Conservation (phyloP, 306 rosid species). For the Potentilla sterilis region DNA sequence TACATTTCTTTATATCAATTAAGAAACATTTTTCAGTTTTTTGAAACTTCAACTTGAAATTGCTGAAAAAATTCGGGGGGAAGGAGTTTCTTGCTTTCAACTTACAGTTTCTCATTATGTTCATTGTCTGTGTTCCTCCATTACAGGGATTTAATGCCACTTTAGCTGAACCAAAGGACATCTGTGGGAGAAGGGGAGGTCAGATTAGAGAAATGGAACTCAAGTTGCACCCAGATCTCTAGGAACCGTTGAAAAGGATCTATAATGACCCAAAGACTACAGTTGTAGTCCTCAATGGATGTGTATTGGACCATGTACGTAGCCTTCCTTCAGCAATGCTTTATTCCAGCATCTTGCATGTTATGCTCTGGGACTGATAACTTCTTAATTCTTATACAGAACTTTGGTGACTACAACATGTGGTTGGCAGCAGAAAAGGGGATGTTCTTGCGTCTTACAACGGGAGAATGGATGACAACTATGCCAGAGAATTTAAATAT, state of each 20-base stretch:
- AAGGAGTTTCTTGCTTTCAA: not conserved
- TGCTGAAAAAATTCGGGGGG: not conserved
- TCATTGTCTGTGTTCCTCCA: slow-evolving; percentile 5
- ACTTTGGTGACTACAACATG: slow-evolving; percentile 75
- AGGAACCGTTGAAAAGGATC: slow-evolving; percentile 64
- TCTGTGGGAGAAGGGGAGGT: slow-evolving; percentile 70
- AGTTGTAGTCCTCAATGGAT: slow-evolving; percentile 82
- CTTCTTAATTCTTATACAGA: slow-evolving; percentile 56
- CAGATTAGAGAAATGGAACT: slow-evolving; percentile 86
- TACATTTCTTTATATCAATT: not conserved
- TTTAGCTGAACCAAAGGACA: slow-evolving; percentile 79
- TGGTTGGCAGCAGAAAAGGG: slow-evolving; percentile 99
- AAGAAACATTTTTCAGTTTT: not conserved
- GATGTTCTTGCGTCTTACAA: slow-evolving; percentile 75
- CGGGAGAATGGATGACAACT: slow-evolving; percentile 94
- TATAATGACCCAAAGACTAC: slow-evolving; percentile 81
- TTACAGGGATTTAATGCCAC: slow-evolving; percentile 90
- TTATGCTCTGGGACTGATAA: slow-evolving; percentile 36
- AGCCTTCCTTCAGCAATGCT: slow-evolving; percentile 19
- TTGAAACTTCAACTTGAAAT: not conserved
- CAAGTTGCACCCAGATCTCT: slow-evolving; percentile 73
- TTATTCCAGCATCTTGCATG: slow-evolving; percentile 21
- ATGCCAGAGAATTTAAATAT: slow-evolving; percentile 87
- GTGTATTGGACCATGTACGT: slow-evolving; percentile 78
- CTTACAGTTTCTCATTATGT: not conserved